Conservation (phyloP, 441 rosid species). For the Iberis amara region DNA sequence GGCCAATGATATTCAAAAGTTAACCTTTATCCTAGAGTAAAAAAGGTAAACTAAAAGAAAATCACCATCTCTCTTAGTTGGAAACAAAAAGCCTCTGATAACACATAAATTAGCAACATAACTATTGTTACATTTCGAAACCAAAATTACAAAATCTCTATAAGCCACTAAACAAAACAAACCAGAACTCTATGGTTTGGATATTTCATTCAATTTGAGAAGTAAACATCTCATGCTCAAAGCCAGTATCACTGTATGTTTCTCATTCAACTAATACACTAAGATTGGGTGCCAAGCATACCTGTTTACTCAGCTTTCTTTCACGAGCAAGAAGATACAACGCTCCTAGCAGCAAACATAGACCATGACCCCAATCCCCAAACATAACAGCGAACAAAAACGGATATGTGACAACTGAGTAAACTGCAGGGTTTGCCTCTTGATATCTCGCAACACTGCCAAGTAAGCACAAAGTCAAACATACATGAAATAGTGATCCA, state of each 20-base stretch:
- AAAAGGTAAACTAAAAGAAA: not conserved
- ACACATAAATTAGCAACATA: slow-evolving; percentile 11
- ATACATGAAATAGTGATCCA: slow-evolving; percentile 28
- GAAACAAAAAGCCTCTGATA: slow-evolving; percentile 11
- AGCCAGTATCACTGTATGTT: slow-evolving; percentile 1
- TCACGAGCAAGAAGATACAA: slow-evolving; percentile 77
- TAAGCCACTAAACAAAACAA: slow-evolving; percentile 17
- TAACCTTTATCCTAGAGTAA: slow-evolving; percentile 1
- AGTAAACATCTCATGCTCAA: slow-evolving; percentile 16
- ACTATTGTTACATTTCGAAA: slow-evolving; percentile 10
- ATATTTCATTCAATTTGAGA: slow-evolving; percentile 1
- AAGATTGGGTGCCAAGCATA: slow-evolving; percentile 31
- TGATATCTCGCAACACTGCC: slow-evolving; percentile 90
- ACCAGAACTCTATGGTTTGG: slow-evolving; percentile 9
- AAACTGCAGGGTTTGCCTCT: slow-evolving; percentile 95
- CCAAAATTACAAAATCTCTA: slow-evolving; percentile 5
- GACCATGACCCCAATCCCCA: slow-evolving; percentile 99
- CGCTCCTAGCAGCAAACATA: slow-evolving; percentile 88
- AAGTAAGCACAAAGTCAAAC: slow-evolving; percentile 29
- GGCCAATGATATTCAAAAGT: slow-evolving; percentile 4
- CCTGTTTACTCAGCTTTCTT: slow-evolving; percentile 72
- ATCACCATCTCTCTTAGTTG: slow-evolving; percentile 9
- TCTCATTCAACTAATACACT: slow-evolving; percentile 8
- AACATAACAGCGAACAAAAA: slow-evolving; percentile 98
- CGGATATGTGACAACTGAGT: slow-evolving; percentile 78